Evolutionary conservation across 345 rosid genomes (phyloP).

Genomic region (Cochlearia excelsa): DNA sequence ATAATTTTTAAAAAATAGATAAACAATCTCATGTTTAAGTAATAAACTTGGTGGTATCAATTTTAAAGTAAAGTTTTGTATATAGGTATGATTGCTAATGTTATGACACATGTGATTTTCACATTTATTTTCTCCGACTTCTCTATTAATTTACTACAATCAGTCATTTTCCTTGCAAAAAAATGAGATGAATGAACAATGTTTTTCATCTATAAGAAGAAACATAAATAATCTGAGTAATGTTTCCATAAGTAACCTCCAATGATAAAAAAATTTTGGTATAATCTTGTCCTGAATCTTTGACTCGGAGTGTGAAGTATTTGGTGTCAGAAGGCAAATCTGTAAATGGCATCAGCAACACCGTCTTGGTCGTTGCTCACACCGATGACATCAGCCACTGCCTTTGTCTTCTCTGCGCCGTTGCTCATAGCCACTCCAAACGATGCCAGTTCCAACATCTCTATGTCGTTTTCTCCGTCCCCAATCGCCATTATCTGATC

Average conservation of each 20-base stretch:
- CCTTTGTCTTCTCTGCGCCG: slow-evolving; percentile 86
- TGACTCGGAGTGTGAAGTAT: neutral
- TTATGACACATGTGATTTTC: too few species aligned
- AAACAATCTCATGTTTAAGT: too few species aligned
- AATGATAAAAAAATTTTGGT: neutral
- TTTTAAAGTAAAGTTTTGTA: too few species aligned
- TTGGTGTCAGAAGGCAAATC: slow-evolving; percentile 60
- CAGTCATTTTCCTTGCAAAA: slow-evolving; percentile 3
- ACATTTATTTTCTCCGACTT: too few species aligned
- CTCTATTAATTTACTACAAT: too few species aligned
- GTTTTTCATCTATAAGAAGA: neutral
- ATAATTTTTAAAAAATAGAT: too few species aligned
- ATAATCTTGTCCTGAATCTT: neutral
- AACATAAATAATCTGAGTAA: neutral
- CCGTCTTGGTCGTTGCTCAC: slow-evolving; percentile 85
- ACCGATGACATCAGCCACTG: slow-evolving; percentile 72
- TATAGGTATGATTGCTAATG: too few species aligned
- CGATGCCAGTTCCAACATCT: slow-evolving; percentile 89
- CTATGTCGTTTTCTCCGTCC: slow-evolving; percentile 87
- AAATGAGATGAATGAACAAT: slow-evolving; percentile 22
- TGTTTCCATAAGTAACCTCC: neutral
- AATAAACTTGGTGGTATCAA: too few species aligned
- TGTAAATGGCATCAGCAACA: slow-evolving; percentile 86
- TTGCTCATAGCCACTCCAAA: slow-evolving; percentile 79
- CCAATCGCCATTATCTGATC: slow-evolving; percentile 90